These are phyloP conservation scores for Xylaria venustula DNA, from an alignment of 495 filamentous ascomycete species.

Conservation along the genomic window DNA sequence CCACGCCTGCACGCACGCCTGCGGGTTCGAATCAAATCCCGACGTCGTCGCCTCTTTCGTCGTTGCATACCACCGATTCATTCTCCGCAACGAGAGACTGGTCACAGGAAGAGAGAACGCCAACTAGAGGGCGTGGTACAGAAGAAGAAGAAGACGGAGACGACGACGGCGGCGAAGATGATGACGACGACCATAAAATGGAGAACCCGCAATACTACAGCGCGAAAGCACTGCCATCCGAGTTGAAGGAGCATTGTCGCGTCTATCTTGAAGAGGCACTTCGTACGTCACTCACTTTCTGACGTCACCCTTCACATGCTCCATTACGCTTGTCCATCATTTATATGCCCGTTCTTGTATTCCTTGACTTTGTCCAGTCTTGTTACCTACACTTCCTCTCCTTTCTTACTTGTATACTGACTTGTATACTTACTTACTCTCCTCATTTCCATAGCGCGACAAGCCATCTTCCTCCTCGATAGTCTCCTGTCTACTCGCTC, in stretches of 20 bases:
- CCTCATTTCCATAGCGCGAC: conserved; percentile 49
- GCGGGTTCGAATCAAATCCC: background rate
- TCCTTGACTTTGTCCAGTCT: no score
- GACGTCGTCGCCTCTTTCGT: conserved; percentile 11
- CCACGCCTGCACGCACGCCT: no score
- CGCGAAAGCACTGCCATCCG: conserved; percentile 55
- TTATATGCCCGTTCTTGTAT: no score
- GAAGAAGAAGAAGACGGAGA: background rate
- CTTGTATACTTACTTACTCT: background rate
- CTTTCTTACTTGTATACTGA: no score
- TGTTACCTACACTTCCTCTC: no score
- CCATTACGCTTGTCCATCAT: no score
- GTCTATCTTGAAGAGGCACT: conserved; percentile 77
- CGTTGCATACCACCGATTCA: background rate
- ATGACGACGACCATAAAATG: background rate
- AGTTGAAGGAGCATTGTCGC: conserved; percentile 62
- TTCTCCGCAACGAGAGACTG: background rate
- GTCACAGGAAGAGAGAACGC: no score
- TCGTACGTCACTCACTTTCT: conserved; percentile 44
- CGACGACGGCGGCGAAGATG: background rate
- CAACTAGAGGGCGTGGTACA: background rate
- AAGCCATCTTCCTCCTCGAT: conserved; percentile 67
- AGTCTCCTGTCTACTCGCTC: conserved; percentile 54
- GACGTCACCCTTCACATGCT: no score
- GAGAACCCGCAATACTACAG: conserved; percentile 51